These are phyloP conservation scores for Entamoeba invadens DNA, from an alignment of 208 protist species.

Conservation along the genomic window DNA sequence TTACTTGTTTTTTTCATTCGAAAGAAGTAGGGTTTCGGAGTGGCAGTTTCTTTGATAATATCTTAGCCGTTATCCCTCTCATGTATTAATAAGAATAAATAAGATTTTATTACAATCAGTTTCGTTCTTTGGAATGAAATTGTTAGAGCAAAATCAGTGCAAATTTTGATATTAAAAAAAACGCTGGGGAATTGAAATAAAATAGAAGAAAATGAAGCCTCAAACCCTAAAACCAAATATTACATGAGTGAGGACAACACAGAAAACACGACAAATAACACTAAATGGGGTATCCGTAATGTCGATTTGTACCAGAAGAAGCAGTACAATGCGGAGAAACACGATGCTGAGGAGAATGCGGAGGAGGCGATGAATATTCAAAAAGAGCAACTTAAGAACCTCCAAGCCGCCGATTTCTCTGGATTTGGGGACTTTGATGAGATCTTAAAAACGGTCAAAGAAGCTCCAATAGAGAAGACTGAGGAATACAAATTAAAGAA, in stretches of 20 bases:
- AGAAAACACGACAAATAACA: neutral
- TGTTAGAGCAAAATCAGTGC: neutral
- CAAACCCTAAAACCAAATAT: neutral
- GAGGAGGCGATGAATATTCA: neutral
- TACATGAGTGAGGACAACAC: neutral
- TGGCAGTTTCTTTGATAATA: too few relatives aligned
- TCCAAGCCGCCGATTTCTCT: neutral
- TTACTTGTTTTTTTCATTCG: too few relatives aligned
- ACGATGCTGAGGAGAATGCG: neutral
- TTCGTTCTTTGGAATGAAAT: too few relatives aligned
- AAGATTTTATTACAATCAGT: too few relatives aligned
- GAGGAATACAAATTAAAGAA: neutral
- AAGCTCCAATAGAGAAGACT: neutral
- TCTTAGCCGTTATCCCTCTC: too few relatives aligned
- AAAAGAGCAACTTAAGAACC: neutral
- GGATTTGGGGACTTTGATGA: neutral
- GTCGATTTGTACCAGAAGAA: neutral
- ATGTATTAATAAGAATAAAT: too few relatives aligned
- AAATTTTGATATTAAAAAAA: neutral
- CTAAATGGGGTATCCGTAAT: neutral
- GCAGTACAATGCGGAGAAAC: neutral
- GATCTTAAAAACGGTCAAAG: neutral
- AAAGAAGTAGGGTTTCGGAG: too few relatives aligned
- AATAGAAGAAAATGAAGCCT: neutral
- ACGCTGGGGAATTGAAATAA: neutral